phyloP scores from a whole-genome alignment of 2,329 filamentous ascomycete genomes.

The Stachybotrys chlorohalonatus region DNA sequence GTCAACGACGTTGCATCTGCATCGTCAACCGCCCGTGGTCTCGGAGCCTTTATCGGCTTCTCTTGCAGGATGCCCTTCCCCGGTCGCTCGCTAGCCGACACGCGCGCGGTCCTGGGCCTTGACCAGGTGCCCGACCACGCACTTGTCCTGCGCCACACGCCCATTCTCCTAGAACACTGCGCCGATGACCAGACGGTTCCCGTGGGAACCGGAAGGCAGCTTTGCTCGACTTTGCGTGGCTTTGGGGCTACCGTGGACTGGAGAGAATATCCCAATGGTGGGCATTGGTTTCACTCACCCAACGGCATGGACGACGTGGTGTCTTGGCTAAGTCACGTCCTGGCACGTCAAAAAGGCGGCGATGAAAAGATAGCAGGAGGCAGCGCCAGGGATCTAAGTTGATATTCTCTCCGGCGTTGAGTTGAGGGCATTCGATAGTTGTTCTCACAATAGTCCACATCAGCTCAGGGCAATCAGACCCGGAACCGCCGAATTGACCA shows the following conservation, averaged over 20 bases:
- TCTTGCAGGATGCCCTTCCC: slow-evolving; percentile 26
- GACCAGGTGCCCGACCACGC: slow-evolving; percentile 13
- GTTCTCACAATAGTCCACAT: too few species aligned
- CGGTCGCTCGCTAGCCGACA: slow-evolving; percentile 18
- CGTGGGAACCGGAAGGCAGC: slow-evolving; percentile 24
- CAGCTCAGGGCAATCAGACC: too few species aligned
- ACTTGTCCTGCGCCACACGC: slow-evolving; percentile 29
- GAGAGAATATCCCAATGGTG: slow-evolving; percentile 31
- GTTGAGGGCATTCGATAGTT: too few species aligned
- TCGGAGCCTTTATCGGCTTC: slow-evolving; percentile 28
- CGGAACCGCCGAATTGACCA: too few species aligned
- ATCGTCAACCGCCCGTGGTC: background rate
- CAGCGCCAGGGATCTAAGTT: too few species aligned
- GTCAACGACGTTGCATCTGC: background rate
- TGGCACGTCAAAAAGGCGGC: background rate
- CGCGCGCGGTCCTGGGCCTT: slow-evolving; percentile 20
- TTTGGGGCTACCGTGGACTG: slow-evolving; percentile 30
- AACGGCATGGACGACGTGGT: slow-evolving; percentile 32
- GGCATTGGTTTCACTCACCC: slow-evolving; percentile 36
- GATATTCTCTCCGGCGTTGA: too few species aligned
- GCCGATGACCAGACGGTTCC: slow-evolving; percentile 31
- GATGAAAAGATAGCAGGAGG: too few species aligned
- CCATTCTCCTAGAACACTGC: slow-evolving; percentile 35
- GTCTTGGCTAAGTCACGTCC: slow-evolving; percentile 15
- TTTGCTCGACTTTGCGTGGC: slow-evolving; percentile 22